Evolutionary conservation across 2,329 filamentous ascomycete species (phyloP).

Genomic region (Byssothecium circinans): DNA sequence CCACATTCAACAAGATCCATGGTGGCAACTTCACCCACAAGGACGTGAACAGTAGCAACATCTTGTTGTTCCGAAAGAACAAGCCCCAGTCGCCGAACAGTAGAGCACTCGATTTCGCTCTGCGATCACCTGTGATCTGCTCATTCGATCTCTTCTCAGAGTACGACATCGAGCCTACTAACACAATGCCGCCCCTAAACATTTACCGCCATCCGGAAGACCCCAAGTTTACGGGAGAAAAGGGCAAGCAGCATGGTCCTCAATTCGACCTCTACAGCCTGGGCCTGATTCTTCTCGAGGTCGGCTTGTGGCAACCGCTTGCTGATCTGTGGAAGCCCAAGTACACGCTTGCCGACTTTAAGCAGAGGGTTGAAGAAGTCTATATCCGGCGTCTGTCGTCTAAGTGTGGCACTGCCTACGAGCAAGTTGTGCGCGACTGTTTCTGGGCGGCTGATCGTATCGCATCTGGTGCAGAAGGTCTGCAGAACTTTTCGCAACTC

Average conservation of each 20-base stretch:
- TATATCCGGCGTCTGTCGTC: conserved; percentile 66
- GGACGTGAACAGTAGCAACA: conserved; percentile 66
- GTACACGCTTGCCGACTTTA: conserved; percentile 63
- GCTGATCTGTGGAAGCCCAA: conserved; percentile 61
- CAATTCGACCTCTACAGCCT: conserved; percentile 71
- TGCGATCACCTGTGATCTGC: conserved; percentile 69
- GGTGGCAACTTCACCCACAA: conserved; percentile 69
- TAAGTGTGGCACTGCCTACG: conserved; percentile 73
- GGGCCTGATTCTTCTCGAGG: conserved; percentile 71
- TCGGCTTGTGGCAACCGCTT: conserved; percentile 74
- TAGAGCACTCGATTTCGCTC: conserved; percentile 52
- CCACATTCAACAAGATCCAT: conserved; percentile 74
- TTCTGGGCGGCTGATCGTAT: conserved; percentile 66
- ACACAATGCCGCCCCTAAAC: conserved; percentile 50
- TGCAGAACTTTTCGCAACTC: conserved; percentile 37
- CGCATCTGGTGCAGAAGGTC: conserved; percentile 26
- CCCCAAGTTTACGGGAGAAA: conserved; percentile 39
- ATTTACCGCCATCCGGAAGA: conserved; percentile 70
- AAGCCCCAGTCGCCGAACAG: conserved; percentile 51
- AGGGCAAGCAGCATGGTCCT: conserved; percentile 29
- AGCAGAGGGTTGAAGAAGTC: conserved; percentile 63
- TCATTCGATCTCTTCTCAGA: conserved; percentile 74
- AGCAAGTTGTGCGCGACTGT: conserved; percentile 72
- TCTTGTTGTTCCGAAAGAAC: conserved; percentile 62
- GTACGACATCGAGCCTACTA: conserved; percentile 50